These are phyloP conservation scores for Selenicereus undatus DNA, from an alignment of 148 eudicot species.

Conservation along the genomic window DNA sequence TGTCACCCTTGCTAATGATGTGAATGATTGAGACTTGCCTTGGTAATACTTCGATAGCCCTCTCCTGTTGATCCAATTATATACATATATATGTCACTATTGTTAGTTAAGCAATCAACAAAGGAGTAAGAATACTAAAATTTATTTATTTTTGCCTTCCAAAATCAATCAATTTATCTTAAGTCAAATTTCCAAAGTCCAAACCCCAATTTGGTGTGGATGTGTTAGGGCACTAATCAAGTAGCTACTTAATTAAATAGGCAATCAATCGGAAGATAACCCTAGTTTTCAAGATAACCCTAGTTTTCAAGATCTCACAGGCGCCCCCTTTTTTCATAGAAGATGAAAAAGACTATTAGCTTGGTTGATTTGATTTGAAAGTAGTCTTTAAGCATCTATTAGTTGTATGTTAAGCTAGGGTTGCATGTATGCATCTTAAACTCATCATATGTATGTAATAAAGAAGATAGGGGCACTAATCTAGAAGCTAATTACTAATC, in stretches of 20 bases:
- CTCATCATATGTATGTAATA: neutral
- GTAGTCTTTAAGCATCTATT: too few relatives aligned
- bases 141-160: too few relatives aligned
- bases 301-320: too few relatives aligned
- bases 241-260: neutral
- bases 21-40: conserved; percentile 82
- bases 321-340: too few relatives aligned
- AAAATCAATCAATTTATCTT: too few relatives aligned
- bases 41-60: conserved; percentile 76
- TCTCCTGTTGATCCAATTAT: conserved; percentile 42
- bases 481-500: neutral
- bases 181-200: too few relatives aligned
- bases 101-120: neutral
- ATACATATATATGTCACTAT: neutral
- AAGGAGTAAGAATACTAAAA: neutral
- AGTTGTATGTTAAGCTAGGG: too few relatives aligned
- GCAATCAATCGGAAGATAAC: neutral
- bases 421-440: neutral
- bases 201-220: too few relatives aligned
- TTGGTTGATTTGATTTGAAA: too few relatives aligned
- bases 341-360: too few relatives aligned
- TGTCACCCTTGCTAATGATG: conserved; percentile 63
- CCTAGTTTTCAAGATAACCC: too few relatives aligned
- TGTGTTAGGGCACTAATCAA: neutral
- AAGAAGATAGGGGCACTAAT: neutral